Evolutionary conservation across 768 basidiomycete species (phyloP).

Genomic region (Termitomyces sp.): DNA sequence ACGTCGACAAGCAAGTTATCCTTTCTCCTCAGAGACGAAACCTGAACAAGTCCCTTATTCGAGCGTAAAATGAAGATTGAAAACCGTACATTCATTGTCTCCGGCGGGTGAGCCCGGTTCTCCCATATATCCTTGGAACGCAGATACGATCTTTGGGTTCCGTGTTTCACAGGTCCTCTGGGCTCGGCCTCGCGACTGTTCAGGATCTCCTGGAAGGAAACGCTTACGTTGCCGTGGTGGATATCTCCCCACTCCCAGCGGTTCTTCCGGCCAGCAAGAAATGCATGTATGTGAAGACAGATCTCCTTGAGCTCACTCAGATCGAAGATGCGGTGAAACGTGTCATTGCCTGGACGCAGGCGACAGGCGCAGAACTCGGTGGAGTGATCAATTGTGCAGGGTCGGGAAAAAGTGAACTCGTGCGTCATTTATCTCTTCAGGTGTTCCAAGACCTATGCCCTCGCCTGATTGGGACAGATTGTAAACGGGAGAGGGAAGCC

Average conservation of each 20-base stretch:
- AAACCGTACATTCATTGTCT: neutral
- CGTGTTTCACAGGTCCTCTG: constrained; percentile 40
- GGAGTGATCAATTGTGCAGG: constrained; percentile 60
- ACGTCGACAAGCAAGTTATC: too few species aligned
- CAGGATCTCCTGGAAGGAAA: constrained; percentile 36
- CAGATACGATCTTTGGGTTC: neutral
- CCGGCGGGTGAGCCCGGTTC: neutral
- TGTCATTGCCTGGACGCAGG: constrained; percentile 34
- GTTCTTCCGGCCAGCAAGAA: constrained; percentile 17
- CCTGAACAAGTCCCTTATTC: too few species aligned
- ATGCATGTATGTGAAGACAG: constrained; percentile 35
- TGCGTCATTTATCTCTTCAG: neutral
- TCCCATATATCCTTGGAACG: neutral
- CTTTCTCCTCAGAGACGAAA: too few species aligned
- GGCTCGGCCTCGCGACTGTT: constrained; percentile 51
- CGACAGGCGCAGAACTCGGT: constrained; percentile 42
- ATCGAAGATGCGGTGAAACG: constrained; percentile 33
- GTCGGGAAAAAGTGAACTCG: constrained; percentile 22
- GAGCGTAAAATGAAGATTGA: neutral
- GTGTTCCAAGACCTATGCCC: too few species aligned
- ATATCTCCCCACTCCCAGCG: constrained; percentile 34
- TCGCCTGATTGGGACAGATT: constrained; percentile 24
- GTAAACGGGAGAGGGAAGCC: constrained; percentile 42
- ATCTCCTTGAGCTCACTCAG: constrained; percentile 33
- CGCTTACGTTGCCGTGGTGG: constrained; percentile 48